These are phyloP conservation scores for Ramaria rubella DNA, from an alignment of 768 basidiomycete species.

Conservation along the genomic window DNA sequence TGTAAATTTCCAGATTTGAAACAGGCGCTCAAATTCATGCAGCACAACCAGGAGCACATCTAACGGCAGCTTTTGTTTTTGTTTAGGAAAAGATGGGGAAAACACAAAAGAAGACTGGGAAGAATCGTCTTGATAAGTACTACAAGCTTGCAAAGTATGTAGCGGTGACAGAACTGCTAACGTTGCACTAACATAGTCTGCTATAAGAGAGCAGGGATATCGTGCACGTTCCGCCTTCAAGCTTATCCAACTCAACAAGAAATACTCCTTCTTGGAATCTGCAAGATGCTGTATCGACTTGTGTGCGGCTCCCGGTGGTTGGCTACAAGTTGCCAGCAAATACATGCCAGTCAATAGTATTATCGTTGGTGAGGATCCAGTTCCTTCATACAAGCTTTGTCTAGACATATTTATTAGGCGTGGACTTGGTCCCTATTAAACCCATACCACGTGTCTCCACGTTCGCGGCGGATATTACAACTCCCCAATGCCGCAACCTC, in stretches of 20 bases:
- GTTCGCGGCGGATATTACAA: constrained; percentile 93
- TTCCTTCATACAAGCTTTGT: neutral
- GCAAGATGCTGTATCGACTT: constrained; percentile 94
- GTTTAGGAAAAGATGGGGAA: constrained; percentile 47
- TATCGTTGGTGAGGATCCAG: constrained; percentile 59
- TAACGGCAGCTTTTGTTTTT: neutral
- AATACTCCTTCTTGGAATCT: constrained; percentile 85
- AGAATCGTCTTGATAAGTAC: constrained; percentile 94
- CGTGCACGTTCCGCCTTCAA: constrained; percentile 99
- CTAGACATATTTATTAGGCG: constrained; percentile 45
- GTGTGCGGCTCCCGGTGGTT: constrained; percentile 97
- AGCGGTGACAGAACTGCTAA: neutral
- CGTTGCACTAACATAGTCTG: constrained; percentile 6
- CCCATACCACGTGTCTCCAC: constrained; percentile 91
- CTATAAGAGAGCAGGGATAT: constrained; percentile 97
- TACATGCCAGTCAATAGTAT: constrained; percentile 92
- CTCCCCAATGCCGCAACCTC: constrained; percentile 78
- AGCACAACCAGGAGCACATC: too few species aligned
- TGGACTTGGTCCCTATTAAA: constrained; percentile 94
- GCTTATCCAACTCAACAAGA: constrained; percentile 96
- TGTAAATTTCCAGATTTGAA: neutral
- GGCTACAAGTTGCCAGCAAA: constrained; percentile 97
- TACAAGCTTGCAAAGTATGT: constrained; percentile 88
- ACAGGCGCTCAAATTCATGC: too few species aligned
- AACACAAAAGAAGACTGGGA: constrained; percentile 92